Evolutionary conservation across 2,329 filamentous ascomycete species (phyloP).

Genomic region (Corinectria fuckeliana): DNA sequence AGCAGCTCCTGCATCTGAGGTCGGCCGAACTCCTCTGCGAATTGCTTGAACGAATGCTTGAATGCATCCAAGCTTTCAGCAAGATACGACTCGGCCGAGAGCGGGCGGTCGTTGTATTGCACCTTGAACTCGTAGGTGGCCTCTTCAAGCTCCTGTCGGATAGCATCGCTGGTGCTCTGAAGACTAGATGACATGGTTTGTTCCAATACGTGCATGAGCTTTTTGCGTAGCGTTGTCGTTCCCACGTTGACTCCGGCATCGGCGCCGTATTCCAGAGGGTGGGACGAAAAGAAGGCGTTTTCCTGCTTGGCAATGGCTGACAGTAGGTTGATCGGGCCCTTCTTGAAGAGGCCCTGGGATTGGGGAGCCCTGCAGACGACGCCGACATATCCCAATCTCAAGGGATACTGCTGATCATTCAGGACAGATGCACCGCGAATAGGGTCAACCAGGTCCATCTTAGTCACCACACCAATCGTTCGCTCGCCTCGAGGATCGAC

Average conservation of each 20-base stretch:
- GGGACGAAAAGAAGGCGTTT: constrained; percentile 81
- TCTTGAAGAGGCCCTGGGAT: constrained; percentile 78
- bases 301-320: constrained; percentile 88
- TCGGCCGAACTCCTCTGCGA: constrained; percentile 87
- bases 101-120: constrained; percentile 94
- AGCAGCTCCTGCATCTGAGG: constrained; percentile 88
- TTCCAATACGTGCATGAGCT: constrained; percentile 95
- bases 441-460: constrained; percentile 96
- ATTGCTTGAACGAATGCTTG: constrained; percentile 97
- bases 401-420: constrained; percentile 88
- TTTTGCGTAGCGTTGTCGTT: constrained; percentile 86
- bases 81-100: constrained; percentile 95
- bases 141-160: constrained; percentile 93
- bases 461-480: constrained; percentile 98
- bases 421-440: constrained; percentile 79
- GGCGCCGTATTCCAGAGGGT: constrained; percentile 80
- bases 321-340: constrained; percentile 80
- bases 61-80: constrained; percentile 94
- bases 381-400: constrained; percentile 94
- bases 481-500: constrained; percentile 94
- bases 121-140: constrained; percentile 99
- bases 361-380: constrained; percentile 85
- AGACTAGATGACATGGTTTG: constrained; percentile 96
- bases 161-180: constrained; percentile 87
- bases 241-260: constrained; percentile 78